Evolutionary conservation across 176 grass and related monocot genomes (phyloP).

Genomic region (Eleusine coracana): DNA sequence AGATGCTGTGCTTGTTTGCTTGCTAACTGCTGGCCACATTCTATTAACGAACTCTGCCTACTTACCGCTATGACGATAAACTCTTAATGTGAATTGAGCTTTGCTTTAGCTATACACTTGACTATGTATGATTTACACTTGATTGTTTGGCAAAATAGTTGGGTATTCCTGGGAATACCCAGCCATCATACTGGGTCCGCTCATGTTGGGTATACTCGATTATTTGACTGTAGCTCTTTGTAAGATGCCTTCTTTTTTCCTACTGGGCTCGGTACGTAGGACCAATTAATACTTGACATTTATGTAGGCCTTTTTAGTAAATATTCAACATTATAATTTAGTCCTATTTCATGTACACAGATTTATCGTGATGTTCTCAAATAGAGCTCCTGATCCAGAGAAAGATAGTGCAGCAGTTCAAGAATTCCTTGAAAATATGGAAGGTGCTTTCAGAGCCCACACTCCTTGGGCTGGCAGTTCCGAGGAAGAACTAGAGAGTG

Average conservation of each 20-base stretch:
- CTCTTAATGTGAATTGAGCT: too few relatives aligned
- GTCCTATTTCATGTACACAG: conserved; percentile 48
- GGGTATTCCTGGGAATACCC: too few relatives aligned
- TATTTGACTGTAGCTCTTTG: not conserved
- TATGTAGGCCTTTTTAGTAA: conserved; percentile 12
- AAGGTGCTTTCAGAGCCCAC: conserved; percentile 89
- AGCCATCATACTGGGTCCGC: too few relatives aligned
- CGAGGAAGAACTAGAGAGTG: conserved; percentile 96
- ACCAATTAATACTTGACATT: conserved; percentile 24
- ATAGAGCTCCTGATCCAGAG: conserved; percentile 90
- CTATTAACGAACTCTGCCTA: too few relatives aligned
- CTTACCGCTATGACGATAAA: too few relatives aligned
- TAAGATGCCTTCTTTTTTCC: not conserved
- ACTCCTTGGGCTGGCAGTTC: conserved; percentile 95
- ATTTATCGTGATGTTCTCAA: conserved; percentile 90
- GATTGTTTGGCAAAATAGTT: too few relatives aligned
- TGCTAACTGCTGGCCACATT: too few relatives aligned
- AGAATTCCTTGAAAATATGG: conserved; percentile 92
- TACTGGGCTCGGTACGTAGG: not conserved
- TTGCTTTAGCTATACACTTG: too few relatives aligned
- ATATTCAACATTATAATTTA: conserved; percentile 30
- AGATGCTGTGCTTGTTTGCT: too few relatives aligned
- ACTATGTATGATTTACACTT: too few relatives aligned
- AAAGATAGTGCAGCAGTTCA: conserved; percentile 80
- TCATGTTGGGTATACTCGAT: not conserved